phyloP scores from a whole-genome alignment of 2,329 filamentous ascomycete species.

The Pyricularia pennisetigena region DNA sequence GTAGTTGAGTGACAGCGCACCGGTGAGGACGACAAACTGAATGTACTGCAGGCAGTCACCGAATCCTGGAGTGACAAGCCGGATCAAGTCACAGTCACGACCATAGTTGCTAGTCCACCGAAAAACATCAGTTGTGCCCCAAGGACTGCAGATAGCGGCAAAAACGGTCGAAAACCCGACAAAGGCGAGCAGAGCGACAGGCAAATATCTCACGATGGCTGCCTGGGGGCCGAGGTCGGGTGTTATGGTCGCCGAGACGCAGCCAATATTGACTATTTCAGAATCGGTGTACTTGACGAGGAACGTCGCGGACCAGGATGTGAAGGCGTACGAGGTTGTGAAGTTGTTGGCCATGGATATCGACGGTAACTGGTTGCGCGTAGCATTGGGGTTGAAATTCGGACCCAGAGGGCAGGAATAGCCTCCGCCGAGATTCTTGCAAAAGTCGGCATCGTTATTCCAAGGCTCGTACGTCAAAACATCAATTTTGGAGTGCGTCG shows the following conservation, averaged over 20 bases:
- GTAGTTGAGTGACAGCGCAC: conserved; percentile 78
- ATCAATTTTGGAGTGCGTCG: conserved; percentile 60
- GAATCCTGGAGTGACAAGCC: conserved; percentile 90
- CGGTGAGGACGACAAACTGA: conserved; percentile 82
- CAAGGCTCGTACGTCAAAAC: conserved; percentile 71
- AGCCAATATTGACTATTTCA: conserved; percentile 57
- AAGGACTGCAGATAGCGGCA: conserved; percentile 83
- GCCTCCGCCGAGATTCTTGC: conserved; percentile 48
- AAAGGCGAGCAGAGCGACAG: conserved; percentile 66
- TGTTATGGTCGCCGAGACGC: conserved; percentile 73
- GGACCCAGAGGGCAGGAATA: conserved; percentile 64
- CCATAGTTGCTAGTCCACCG: conserved; percentile 98
- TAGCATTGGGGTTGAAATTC: conserved; percentile 43
- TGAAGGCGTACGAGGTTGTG: conserved; percentile 74
- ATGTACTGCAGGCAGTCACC: conserved; percentile 96
- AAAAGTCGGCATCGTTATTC: conserved; percentile 51
- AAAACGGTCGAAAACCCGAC: conserved; percentile 76
- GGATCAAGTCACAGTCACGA: conserved; percentile 80
- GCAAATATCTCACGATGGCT: conserved; percentile 65
- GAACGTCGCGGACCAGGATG: conserved; percentile 67
- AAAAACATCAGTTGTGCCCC: conserved; percentile 85
- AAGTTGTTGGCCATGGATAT: conserved; percentile 69
- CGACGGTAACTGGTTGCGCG: conserved; percentile 49
- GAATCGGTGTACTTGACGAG: conserved; percentile 66
- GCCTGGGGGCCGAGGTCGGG: conserved; percentile 67